A percentile compares a stretch with the other conserved stretches of the same genome.
Conservation (phyloP, 257 asterid genomes). For the Galeopsis tetrahit region DNA sequence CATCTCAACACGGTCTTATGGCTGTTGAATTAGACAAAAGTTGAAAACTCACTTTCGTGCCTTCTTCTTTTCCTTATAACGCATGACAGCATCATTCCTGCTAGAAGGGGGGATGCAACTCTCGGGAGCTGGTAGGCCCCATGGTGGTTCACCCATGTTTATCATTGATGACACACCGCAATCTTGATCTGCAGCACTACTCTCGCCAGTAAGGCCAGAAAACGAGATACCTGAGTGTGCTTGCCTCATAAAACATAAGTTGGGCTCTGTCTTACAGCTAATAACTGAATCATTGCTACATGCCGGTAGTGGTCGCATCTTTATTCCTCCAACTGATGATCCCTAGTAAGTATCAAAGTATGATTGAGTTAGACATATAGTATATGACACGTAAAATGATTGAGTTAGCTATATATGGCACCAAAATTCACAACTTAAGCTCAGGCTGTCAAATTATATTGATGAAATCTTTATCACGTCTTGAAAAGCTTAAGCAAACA, state of each 20-base stretch:
- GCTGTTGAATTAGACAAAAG: neutral
- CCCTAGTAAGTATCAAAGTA: constrained; percentile 46
- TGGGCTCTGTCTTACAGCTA: constrained; percentile 87
- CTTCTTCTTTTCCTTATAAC: constrained; percentile 96
- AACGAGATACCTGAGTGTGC: constrained; percentile 63
- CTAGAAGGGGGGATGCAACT: constrained; percentile 56
- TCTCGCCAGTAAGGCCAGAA: constrained; percentile 72
- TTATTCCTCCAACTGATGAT: constrained; percentile 51
- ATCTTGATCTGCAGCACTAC: constrained; percentile 67
- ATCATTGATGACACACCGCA: constrained; percentile 66
- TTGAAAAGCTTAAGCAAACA: neutral
- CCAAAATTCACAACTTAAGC: neutral
- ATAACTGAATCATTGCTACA: constrained; percentile 80
- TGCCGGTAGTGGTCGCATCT: constrained; percentile 66
- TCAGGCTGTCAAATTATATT: no score
- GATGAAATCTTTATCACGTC: neutral
- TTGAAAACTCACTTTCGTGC: constrained; percentile 46
- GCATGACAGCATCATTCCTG: constrained; percentile 82
- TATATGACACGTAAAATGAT: neutral
- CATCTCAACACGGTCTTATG: neutral
- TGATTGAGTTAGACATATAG: constrained; percentile 6
- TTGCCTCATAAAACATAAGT: constrained; percentile 56
- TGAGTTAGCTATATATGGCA: constrained; percentile 13
- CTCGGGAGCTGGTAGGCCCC: constrained; percentile 66
- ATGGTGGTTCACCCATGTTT: constrained; percentile 67